phyloP scores from a whole-genome alignment of 1,284 basidiomycete species.

The Puccinia triticina region DNA sequence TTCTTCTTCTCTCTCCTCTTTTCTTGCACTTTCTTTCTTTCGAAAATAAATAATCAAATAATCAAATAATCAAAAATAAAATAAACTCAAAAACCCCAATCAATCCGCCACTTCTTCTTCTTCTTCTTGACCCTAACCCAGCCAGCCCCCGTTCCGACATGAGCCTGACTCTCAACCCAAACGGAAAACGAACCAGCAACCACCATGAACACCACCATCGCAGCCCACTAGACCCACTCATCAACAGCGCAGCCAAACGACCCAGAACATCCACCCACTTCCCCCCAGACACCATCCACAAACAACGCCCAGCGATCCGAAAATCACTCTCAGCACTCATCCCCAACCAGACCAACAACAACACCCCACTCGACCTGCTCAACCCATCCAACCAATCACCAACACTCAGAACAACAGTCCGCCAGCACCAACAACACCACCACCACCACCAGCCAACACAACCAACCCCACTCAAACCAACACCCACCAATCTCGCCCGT shows the following conservation, averaged over 20 bases:
- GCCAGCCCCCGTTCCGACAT: too few relatives aligned
- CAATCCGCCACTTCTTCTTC: too few relatives aligned
- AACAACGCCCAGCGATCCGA: conserved; percentile 15
- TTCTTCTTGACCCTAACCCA: too few relatives aligned
- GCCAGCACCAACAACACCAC: not conserved
- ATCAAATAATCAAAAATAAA: not conserved
- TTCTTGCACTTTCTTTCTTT: not conserved
- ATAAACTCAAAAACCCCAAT: too few relatives aligned
- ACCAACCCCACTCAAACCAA: not conserved
- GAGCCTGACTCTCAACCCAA: conserved; percentile 7
- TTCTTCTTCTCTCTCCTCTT: too few relatives aligned
- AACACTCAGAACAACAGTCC: not conserved
- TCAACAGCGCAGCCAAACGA: not conserved
- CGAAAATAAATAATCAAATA: not conserved
- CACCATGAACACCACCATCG: not conserved
- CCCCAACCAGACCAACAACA: conserved; percentile 12
- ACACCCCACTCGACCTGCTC: conserved; percentile 27
- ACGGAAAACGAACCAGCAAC: conserved; percentile 28
- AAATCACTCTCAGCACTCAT: conserved; percentile 29
- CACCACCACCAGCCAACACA: not conserved
- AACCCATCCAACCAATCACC: conserved; percentile 21
- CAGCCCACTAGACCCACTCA: not conserved
- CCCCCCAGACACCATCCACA: not conserved
- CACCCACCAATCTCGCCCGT: not conserved
- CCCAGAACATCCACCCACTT: conserved; percentile 10